Evolutionary conservation across 768 basidiomycete genomes (phyloP), one percentile per base, ranked within the genome.

Genomic region (Tricholoma furcatifolium): DNA sequence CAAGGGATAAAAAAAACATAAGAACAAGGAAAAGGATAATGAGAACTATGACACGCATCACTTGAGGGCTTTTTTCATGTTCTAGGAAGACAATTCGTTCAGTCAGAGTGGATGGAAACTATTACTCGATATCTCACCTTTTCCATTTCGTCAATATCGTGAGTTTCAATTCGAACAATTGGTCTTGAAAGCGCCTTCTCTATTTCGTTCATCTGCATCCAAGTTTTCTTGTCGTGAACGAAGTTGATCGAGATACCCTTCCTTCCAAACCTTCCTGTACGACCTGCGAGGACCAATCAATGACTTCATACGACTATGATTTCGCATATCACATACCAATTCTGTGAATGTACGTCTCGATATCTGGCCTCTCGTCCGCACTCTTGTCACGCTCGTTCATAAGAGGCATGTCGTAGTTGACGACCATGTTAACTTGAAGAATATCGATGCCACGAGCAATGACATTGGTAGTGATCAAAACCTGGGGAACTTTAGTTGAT

Each of bases 371-470:
- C 60, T 68, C 78, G 56, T 89, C 87, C 20, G 66, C 69, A 6
- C 66, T 61, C 58, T 73, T 69, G 49, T 75, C 72, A 12, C 88
- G 84, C 62, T 91, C 88, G 59, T 83, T 87, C 81, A 91, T 83
- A 42, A 93, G 73, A 0, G 95, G 94, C 23, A 97, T 80, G 65
- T 98, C 95, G 65, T 98, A 99, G 73, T 98, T 98, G 69, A 99
- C 93, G n/a, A 98, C 96, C 94, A 99, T 94, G 77, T 98, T 99
- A 62, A 99, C 97, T 74, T 98, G 96, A 50, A 93, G 78, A 64
- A 99, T 97, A 63, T 99, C 97, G 73, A 99, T 98, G 39, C 97
- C 97, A 15, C 97, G 86, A 1, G 97, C 95, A 58, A 98, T 90
- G 65, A 99, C 97, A 70, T 99, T 99, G 35, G 97, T 99, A 47